Evolutionary conservation across 192 early-diverging fungal species (phyloP), one percentile per base, ranked within the genome.

Genomic region (Entomortierella chlamydospora): DNA sequence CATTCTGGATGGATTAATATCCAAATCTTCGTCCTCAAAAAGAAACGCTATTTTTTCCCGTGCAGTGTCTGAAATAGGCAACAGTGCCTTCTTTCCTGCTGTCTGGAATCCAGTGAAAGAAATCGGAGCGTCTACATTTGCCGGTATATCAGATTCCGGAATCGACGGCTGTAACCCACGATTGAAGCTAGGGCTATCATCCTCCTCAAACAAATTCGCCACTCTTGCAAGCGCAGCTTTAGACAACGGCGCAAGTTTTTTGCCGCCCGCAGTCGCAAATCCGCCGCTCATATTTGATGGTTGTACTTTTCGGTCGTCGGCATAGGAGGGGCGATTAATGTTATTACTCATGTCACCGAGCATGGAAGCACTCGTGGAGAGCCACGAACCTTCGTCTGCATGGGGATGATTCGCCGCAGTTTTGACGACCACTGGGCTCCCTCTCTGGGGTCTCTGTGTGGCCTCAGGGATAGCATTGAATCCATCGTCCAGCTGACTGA

Each of bases 401-500:
- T 33, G 22, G 25, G 18, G 15, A 10, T 6, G 23, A 10, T 11
- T 29, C 22, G 45, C 20, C 4, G 43, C 56, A 6, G 28, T 11
- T 5, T 25, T 37, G 39, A 20, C 25, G 9, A 31, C 18, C 22
- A 3, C 30, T 20, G 51, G 25, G 15, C 37, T 64, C 13, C 47
- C 9, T 2, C 41, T 49, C 18, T 26, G 49, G 8, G 62, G 51
- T 17, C 30, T 63, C 22, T 64, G 63, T 0, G 71, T 63, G 0
- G 63, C 42, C 10, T 73, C 61, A 20, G 54, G 42, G 1, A 60
- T 33, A n/a, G 52, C 25, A 30, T 65, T 65, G 29, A 73, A 73
- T 6, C 62, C 71, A 37, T 73, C 71, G 49, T 73, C 71, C 4
- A 73, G 45, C 26, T 73, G 71, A 54, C 71, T 73, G 49, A 60